Evolutionary conservation across 176 grass and related monocot species (phyloP).

Genomic region (Oryza australiensis): DNA sequence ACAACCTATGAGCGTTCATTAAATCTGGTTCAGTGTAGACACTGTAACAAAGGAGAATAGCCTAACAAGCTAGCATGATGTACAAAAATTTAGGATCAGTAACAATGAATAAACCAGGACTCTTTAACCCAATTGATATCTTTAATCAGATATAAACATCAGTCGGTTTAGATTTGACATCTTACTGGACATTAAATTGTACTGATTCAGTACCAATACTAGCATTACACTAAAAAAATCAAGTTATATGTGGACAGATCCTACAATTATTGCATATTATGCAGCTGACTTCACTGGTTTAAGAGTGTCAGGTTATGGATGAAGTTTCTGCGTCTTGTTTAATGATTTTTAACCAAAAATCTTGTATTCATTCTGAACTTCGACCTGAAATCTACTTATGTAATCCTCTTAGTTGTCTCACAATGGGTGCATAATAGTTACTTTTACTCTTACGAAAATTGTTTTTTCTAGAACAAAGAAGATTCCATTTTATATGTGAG

Average conservation of each 20-base stretch:
- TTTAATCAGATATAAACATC: neutral
- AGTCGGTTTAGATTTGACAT: neutral
- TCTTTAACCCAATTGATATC: neutral
- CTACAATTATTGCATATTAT: neutral
- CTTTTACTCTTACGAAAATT: neutral
- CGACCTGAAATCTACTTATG: neutral
- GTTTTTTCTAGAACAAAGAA: neutral
- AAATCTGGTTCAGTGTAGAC: neutral
- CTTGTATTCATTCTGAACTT: conserved; percentile 1
- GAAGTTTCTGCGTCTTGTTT: neutral
- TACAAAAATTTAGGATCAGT: neutral
- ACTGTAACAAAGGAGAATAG: neutral
- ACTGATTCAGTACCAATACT: neutral
- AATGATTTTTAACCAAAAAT: neutral
- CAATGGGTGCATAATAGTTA: neutral
- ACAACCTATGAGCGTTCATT: neutral
- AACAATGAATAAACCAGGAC: neutral
- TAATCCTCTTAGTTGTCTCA: neutral
- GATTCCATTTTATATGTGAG: neutral
- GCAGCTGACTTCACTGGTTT: neutral
- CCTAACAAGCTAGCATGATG: neutral
- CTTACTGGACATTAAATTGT: neutral
- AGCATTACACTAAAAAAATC: neutral
- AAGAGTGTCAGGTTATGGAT: neutral
- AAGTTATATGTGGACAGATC: neutral